Evolutionary conservation across 495 filamentous ascomycete genomes (phyloP).

Genomic region (Penicillium cataractarum): DNA sequence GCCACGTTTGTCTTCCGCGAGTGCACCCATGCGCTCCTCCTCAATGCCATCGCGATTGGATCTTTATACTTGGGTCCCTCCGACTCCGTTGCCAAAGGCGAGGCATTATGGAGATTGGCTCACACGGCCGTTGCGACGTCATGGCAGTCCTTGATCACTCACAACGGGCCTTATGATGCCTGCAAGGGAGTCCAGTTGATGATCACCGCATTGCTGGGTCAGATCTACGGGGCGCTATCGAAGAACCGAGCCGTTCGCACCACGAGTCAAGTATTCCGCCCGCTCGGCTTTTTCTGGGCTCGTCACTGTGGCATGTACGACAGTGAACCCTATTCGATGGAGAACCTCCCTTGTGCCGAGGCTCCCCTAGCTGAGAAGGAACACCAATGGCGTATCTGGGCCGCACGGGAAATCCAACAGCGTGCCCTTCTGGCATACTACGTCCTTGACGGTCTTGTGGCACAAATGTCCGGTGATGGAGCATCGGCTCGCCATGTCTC

Average conservation of each 20-base stretch:
- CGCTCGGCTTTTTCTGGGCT: conserved; percentile 54
- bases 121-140: conserved; percentile 54
- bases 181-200: conserved; percentile 53
- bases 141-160: conserved; percentile 53
- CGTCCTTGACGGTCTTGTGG: conserved; percentile 51
- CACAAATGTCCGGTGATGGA: conserved; percentile 50
- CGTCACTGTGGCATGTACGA: conserved; percentile 51
- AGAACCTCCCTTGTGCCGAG: conserved; percentile 39
- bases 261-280: conserved; percentile 53
- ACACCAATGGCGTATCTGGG: conserved; percentile 49
- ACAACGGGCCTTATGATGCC: conserved; percentile 49
- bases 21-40: conserved; percentile 49
- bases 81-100: conserved; percentile 49
- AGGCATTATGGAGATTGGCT: conserved; percentile 51
- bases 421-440: conserved; percentile 52
- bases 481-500: conserved; percentile 48
- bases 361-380: conserved; percentile 43
- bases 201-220: conserved; percentile 49
- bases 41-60: conserved; percentile 55
- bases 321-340: conserved; percentile 40
- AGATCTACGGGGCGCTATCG: conserved; percentile 51
- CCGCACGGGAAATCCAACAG: conserved; percentile 50
- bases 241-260: conserved; percentile 51
- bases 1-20: conserved; percentile 55
- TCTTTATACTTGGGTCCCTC: conserved; percentile 53